phyloP scores from a whole-genome alignment of 2,329 filamentous ascomycete species.

The Ceratocystis cacaofunesta region DNA sequence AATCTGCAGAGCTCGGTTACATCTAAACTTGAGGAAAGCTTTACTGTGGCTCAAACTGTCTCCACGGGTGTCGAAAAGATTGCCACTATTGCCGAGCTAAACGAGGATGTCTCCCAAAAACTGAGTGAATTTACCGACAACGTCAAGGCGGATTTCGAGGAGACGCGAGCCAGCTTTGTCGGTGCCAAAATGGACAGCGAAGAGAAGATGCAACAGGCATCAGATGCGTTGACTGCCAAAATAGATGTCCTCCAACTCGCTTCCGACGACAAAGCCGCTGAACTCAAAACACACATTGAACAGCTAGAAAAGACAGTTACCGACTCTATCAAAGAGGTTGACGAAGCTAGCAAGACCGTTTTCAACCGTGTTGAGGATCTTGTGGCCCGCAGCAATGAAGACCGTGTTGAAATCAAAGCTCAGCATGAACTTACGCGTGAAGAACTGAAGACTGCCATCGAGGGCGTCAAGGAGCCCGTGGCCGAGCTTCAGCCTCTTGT shows the following conservation, averaged over 20 bases:
- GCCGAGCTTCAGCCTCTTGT: slow-evolving; percentile 79
- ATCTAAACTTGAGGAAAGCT: slow-evolving; percentile 60
- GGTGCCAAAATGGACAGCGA: slow-evolving; percentile 72
- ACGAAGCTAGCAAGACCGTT: slow-evolving; percentile 74
- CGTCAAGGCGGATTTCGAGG: slow-evolving; percentile 77
- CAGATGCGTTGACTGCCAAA: slow-evolving; percentile 38
- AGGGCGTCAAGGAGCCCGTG: slow-evolving; percentile 61
- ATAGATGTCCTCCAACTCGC: slow-evolving; percentile 17
- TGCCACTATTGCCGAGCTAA: slow-evolving; percentile 35
- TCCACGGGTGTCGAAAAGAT: slow-evolving; percentile 21
- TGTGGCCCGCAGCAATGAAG: slow-evolving; percentile 59
- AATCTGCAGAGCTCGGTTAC: slow-evolving; percentile 66
- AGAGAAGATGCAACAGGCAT: slow-evolving; percentile 52
- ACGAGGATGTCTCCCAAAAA: slow-evolving; percentile 43
- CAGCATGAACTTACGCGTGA: slow-evolving; percentile 75
- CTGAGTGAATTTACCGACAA: slow-evolving; percentile 58
- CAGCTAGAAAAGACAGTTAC: slow-evolving; percentile 68
- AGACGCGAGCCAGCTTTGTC: slow-evolving; percentile 64
- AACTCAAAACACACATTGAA: slow-evolving; percentile 73
- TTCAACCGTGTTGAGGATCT: slow-evolving; percentile 72
- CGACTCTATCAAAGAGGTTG: slow-evolving; percentile 73
- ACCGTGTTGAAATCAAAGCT: slow-evolving; percentile 54
- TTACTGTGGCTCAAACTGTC: slow-evolving; percentile 55
- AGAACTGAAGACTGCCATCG: slow-evolving; percentile 54
- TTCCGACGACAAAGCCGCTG: slow-evolving; percentile 24